These are phyloP conservation scores for Limnomonas spitsbergensis DNA, from an alignment of 139 green algal genomes.

Conservation along the genomic window DNA sequence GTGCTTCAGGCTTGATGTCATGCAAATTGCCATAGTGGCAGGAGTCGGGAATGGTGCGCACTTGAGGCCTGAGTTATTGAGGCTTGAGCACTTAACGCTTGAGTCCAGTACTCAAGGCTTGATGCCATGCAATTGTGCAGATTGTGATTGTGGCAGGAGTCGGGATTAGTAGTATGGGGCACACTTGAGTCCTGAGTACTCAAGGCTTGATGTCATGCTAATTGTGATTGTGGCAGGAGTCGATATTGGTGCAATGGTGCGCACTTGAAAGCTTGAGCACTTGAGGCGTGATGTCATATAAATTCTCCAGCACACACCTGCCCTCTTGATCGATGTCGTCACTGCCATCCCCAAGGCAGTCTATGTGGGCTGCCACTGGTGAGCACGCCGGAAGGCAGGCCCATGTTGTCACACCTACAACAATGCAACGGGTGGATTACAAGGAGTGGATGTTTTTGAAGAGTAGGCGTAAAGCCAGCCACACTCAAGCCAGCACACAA, in stretches of 20 bases:
- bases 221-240: too few species aligned
- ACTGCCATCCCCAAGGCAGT: conserved; percentile 36
- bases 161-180: not conserved
- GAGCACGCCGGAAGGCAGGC: conserved; percentile 12
- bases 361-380: conserved; percentile 17
- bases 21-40: too few species aligned
- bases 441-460: conserved; percentile 28
- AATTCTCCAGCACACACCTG: conserved; percentile 26
- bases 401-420: conserved; percentile 45
- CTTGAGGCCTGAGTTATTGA: too few species aligned
- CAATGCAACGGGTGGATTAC: conserved; percentile 30
- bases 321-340: conserved; percentile 47
- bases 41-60: too few species aligned
- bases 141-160: too few species aligned
- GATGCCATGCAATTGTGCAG: too few species aligned
- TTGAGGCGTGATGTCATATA: not conserved
- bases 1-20: too few species aligned
- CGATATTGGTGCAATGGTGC: not conserved
- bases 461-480: too few species aligned
- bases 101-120: too few species aligned
- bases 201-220: not conserved
- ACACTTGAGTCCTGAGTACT: not conserved
- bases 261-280: not conserved
- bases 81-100: too few species aligned
- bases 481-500: not conserved